phyloP scores from a whole-genome alignment of 2,329 filamentous ascomycete genomes.

The Zasmidium cellare region DNA sequence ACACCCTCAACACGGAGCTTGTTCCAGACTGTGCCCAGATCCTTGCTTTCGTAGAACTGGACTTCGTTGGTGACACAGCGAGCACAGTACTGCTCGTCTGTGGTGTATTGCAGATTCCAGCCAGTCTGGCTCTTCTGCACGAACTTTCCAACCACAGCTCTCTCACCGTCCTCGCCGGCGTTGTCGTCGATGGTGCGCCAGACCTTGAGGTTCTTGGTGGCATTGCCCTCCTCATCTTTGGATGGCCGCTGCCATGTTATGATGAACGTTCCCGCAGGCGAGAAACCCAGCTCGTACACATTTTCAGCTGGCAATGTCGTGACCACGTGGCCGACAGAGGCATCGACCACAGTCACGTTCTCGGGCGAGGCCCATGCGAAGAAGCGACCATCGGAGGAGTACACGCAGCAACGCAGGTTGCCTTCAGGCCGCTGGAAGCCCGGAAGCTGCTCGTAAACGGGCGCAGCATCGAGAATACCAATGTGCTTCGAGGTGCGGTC shows the following conservation, averaged over 20 bases:
- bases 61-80: conserved; percentile 95
- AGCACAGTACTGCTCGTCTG: conserved; percentile 90
- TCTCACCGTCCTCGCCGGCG: conserved; percentile 62
- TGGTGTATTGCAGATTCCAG: conserved; percentile 97
- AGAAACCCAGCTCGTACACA: conserved; percentile 94
- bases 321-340: conserved; percentile 71
- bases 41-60: conserved; percentile 89
- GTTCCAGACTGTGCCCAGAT: conserved; percentile 88
- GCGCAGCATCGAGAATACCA: conserved; percentile 87
- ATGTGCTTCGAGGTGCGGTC: conserved; percentile 95
- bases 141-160: conserved; percentile 76
- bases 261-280: conserved; percentile 84
- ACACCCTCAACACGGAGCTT: conserved; percentile 92
- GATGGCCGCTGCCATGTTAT: conserved; percentile 94
- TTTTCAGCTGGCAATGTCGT: conserved; percentile 75
- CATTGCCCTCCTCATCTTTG: conserved; percentile 92
- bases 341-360: conserved; percentile 80
- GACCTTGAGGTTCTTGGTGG: conserved; percentile 94
- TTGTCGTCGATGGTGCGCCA: conserved; percentile 79
- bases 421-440: conserved; percentile 85
- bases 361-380: conserved; percentile 93
- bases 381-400: conserved; percentile 94
- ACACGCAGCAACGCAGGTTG: conserved; percentile 90
- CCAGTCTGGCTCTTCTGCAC: conserved; percentile 94
- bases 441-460: conserved; percentile 79